Base-by-base conservation (phyloP, 495 filamentous ascomycete species). In the Margaritispora aquatica region DNA sequence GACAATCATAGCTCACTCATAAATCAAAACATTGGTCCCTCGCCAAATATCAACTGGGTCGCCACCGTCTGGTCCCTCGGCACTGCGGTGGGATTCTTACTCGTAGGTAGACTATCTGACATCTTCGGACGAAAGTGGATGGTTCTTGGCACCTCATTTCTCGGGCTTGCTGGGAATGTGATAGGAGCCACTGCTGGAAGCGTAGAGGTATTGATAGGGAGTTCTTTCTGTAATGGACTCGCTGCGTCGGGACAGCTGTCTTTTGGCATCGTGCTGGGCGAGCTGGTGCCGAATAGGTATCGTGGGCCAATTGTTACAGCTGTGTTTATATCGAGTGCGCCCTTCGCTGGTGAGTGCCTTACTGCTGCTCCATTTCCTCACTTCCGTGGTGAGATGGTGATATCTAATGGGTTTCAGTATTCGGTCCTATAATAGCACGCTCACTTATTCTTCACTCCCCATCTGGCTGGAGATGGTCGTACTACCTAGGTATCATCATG, bases 111-210 rank as follows among this genome's bases (percentile, higher is more conserved):
- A n/a, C 64, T 82, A 7, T 71, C 72, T 1, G 78, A 84, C 66
- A 76, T 82, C 38, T 82, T 84, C 52, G 79, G 80, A 38, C 51
- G 56, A n/a, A 71, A 77, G 58, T 80, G 72, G 65, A 75, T 80
- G 61, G 69, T 80, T 59, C 75, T 82, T 41, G 70, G 69, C 3
- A 73, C 71, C 36, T 67, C 73, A 2, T 3, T 70, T 8, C 60
- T 79, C 10, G 72, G 67, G 1, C 62, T 79, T n/a, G 48, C 80
- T 46, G 76, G 77, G 22, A 67, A 66, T 52, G 73, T 77, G 31
- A 66, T 79, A 48, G 70, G 74, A 63, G 70, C 73, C 11, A 70
- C 67, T 1, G 75, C 77, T 4, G 69, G 75, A 51, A 66, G 69
- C 48, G 70, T 63, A 3, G 24, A 29, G n/a, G 26, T 34, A 10